phyloP scores from a whole-genome alignment of 805 yeast species.

The Candida loeiensis region DNA sequence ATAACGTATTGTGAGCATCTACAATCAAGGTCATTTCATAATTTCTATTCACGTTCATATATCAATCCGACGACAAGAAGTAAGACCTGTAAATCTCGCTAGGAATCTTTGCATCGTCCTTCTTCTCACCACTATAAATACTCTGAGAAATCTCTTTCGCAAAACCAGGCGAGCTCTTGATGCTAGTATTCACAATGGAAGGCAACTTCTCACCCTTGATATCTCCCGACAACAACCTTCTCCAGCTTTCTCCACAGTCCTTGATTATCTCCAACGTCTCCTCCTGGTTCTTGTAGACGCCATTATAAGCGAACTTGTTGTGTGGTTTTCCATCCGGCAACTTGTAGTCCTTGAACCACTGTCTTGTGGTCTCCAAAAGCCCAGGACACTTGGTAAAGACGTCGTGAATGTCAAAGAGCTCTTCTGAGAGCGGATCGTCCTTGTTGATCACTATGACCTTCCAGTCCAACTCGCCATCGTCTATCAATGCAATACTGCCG shows the following conservation, averaged over 20 bases:
- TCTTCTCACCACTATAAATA: slow-evolving; percentile 16
- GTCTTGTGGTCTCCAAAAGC: slow-evolving; percentile 86
- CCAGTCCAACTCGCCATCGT: slow-evolving; percentile 90
- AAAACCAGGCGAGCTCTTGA: slow-evolving; percentile 28
- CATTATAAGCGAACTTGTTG: slow-evolving; percentile 95
- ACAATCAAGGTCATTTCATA: not conserved
- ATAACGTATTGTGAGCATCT: too few species aligned
- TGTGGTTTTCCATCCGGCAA: slow-evolving; percentile 97
- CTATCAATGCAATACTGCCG: slow-evolving; percentile 92
- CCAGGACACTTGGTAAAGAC: slow-evolving; percentile 90
- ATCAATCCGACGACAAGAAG: slow-evolving; percentile 8
- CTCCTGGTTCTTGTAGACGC: slow-evolving; percentile 81
- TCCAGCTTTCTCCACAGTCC: slow-evolving; percentile 87
- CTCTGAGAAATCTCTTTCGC: slow-evolving; percentile 15
- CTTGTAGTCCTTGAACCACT: slow-evolving; percentile 98
- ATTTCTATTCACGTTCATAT: not conserved
- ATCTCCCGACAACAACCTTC: slow-evolving; percentile 64
- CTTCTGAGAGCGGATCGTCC: slow-evolving; percentile 83
- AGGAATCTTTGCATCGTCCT: slow-evolving; percentile 36
- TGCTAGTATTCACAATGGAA: slow-evolving; percentile 35
- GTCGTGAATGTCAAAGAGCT: slow-evolving; percentile 86
- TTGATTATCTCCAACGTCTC: slow-evolving; percentile 82
- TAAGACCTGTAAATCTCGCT: slow-evolving; percentile 22
- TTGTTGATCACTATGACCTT: slow-evolving; percentile 82
- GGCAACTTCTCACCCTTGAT: slow-evolving; percentile 22